Base-by-base conservation (phyloP, 2,329 filamentous ascomycete genomes). In the Talaromyces islandicus region DNA sequence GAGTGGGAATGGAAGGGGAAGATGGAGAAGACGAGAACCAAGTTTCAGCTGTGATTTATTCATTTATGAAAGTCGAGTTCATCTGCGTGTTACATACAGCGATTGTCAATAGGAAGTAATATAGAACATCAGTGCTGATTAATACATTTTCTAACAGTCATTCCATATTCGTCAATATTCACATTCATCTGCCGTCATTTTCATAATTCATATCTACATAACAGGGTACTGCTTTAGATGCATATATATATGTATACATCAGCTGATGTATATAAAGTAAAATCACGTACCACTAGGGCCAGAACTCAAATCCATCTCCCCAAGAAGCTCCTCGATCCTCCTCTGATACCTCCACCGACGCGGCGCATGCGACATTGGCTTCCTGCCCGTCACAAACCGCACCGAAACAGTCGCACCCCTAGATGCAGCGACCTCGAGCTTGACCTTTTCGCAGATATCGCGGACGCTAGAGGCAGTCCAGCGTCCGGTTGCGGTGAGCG, bases 1-100 rank as follows among this genome's bases (percentile, higher is more conserved):
- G 90, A 96, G 71, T 97, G 94, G 93, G 86, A 97, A 73, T 99
- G 94, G 94, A 95, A 96, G 78, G 89, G 90, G 11, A 87, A 87
- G 72, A 95, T 94, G 88, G 94, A 99, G 79, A 97, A 97, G 81
- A 82, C 90, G 71, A 83, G 94, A 69, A 97, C 93, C 66, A 88
- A 91, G 73, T 99, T 97, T 79, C 94, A 95, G 76, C 80, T 99
- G 71, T 97, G 67, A 67, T 62, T n/a, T 56, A n/a, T 14, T 35
- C 12, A 14, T 14, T 4, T 35, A 5, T 35, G n/a, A 5, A 12
- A 17, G 19, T 46, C 9, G 43, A 11, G 19, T 46, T 46, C 17
- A 38, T 38, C 32, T 35, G 17, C n/a, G 6, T 17, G n/a, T 38
- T n/a, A 3, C 14, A 35, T 35, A 35, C 12, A 35, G 30, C 30